Percentiles rank a stretch among this genome's conserved stretches.
These are phyloP conservation scores for Lentinula lateritia DNA, from an alignment of 768 basidiomycete genomes.

Conservation along the genomic window DNA sequence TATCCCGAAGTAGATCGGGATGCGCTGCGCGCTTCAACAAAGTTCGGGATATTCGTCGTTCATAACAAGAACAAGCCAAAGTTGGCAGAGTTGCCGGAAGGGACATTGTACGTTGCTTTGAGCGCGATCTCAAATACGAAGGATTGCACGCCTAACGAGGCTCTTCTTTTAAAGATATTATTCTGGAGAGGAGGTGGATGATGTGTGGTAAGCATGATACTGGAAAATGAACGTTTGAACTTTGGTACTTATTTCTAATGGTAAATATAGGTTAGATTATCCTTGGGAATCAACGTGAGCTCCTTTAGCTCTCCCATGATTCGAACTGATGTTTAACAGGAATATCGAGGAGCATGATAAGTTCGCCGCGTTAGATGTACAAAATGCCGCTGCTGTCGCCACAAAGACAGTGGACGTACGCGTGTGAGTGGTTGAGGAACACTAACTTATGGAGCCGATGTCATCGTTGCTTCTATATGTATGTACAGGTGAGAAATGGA, in stretches of 20 bases:
- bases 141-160: too few species aligned
- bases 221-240: not conserved
- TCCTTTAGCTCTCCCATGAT: not conserved
- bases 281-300: constrained; percentile 78
- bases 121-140: not conserved
- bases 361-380: constrained; percentile 39
- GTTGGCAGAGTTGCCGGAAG: constrained; percentile 63
- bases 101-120: constrained; percentile 46
- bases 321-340: constrained; percentile 26
- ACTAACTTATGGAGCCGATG: not conserved
- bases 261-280: constrained; percentile 63
- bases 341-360: constrained; percentile 76
- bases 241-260: not conserved
- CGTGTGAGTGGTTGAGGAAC: not conserved
- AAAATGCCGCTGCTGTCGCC: not conserved
- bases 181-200: constrained; percentile 67
- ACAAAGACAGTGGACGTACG: not conserved
- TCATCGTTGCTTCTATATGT: not conserved
- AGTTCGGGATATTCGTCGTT: constrained; percentile 91
- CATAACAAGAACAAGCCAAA: constrained; percentile 93
- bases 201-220: constrained; percentile 55
- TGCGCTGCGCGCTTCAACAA: constrained; percentile 56
- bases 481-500: not conserved
- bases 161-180: constrained; percentile 53
- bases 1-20: constrained; percentile 72